Base-by-base conservation (phyloP, 139 green algal genomes). In the Coelastrella sp. region DNA sequence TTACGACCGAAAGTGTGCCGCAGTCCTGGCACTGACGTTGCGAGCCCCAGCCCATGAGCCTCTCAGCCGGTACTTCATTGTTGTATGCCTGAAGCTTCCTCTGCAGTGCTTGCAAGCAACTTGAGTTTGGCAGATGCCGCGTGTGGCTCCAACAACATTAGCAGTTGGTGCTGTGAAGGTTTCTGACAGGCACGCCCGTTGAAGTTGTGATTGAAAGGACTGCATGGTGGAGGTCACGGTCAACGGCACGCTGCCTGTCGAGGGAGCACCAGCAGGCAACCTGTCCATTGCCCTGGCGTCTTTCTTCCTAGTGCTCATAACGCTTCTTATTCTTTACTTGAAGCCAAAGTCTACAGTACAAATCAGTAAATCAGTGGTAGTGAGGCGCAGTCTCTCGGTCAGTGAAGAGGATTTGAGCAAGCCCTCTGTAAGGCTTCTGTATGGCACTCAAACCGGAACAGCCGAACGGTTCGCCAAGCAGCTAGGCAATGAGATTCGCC, bases 401-500 rank as follows among this genome's bases (percentile, higher is more conserved):
- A 57, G 22, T 12, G 59, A 91, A 19, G 91, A 94, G 35, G 86
- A 94, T 27, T 66, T 59, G n/a, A 87, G 17, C 83, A 93, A 93
- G 81, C 93, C 93, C 0, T n/a, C 63, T 17, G 89, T 94, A 4
- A 85, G 94, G 22, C 88, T 96, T 14, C 91, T 96, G 6, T 96
- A 92, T 66, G 94, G 94, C 49, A 96, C 94, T 35, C 78, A 98
- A 91, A 99, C 97, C 0, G 97, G 97, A n/a, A 99, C 97, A 5
- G 95, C 97, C 4, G 97, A 99, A 93, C 92, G 96, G 22, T 99
- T 99, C 84, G 91, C 94, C 79, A 99, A 98, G 91, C 94, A 97
- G 85, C 91, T 98, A 4, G 90, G 76, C 56, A 93, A 87, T 61
- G 92, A 94, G 80, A 27, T 96, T 24, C 63, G 87, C 8, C 87